A percentile compares a stretch with the other conserved stretches of the same genome.
These are phyloP conservation scores for Fusarium protoensiforme DNA, from an alignment of 2,329 filamentous ascomycete species.

Conservation along the genomic window DNA sequence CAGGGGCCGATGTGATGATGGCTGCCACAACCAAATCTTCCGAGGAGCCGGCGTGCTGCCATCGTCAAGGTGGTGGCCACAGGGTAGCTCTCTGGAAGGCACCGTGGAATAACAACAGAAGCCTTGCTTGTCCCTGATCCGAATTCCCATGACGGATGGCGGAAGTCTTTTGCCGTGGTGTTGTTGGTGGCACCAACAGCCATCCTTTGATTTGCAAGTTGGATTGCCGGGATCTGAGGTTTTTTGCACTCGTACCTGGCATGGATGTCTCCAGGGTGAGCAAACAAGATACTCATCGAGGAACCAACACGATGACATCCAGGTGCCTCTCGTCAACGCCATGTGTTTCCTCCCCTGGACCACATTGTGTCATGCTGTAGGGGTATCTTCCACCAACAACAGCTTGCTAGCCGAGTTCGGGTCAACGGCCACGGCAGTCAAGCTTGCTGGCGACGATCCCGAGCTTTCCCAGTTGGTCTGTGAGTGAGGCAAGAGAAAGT, in stretches of 20 bases:
- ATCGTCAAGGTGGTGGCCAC: slow-evolving; percentile 1
- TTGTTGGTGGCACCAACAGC: slow-evolving; percentile 8
- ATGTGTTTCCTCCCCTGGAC: slow-evolving; percentile 11
- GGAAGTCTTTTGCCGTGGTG: slow-evolving; percentile 18
- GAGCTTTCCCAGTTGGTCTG: neutral
- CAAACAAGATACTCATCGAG: slow-evolving; percentile 17
- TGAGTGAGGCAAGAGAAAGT: neutral
- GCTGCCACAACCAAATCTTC: neutral
- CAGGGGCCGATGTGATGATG: slow-evolving; percentile 12
- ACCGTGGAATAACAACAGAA: neutral
- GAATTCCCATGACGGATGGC: slow-evolving; percentile 15
- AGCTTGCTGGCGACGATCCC: neutral
- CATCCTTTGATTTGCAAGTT: neutral
- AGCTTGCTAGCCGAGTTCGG: neutral
- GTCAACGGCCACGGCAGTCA: slow-evolving; percentile 13
- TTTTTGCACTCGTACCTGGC: neutral
- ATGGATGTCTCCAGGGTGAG: slow-evolving; percentile 8
- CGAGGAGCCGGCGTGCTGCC: neutral
- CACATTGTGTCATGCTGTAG: slow-evolving; percentile 14
- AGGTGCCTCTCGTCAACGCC: slow-evolving; percentile 2
- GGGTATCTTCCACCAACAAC: slow-evolving; percentile 10
- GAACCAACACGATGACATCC: slow-evolving; percentile 4
- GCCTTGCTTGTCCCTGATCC: neutral
- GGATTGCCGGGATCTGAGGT: neutral
- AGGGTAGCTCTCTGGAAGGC: slow-evolving; percentile 11